Evolutionary conservation across 306 rosid species (phyloP), one percentile per base, ranked within the genome.

Genomic region (Pachyrhizus erosus): DNA sequence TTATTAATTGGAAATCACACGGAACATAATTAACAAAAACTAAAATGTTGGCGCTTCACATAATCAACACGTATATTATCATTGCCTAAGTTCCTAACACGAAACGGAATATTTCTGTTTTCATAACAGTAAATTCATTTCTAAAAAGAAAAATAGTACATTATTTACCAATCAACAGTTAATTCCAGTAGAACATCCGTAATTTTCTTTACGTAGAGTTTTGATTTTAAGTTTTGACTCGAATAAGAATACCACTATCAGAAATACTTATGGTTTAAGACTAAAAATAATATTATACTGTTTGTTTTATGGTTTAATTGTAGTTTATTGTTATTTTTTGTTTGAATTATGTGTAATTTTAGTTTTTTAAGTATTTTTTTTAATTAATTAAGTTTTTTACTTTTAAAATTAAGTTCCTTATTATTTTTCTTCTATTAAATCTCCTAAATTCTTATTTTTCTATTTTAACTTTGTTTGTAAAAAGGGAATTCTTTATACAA

Each of bases 21-120:
- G 49, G 58, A 83, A 39, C 62, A 21, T 34, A 9, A 40, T 37
- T 43, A 24, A 77, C 39, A 23, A 37, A 71, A 9, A 62, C 14
- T 58, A 2, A 27, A 76, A 20, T 27, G 75, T 46, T 85, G 85
- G 79, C 58, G 43, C 85, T 27, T 75, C 55, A 10, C 11, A 2
- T 58, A 18, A 69, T 21, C 0, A 29, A 80, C 88, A 70, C 82
- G 85, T 84, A 67, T 70, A 68, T 70, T 70, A 34, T 12, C 46
- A 13, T 52, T 14, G 24, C 43, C 58, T 12, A 20, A 40, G 9
- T 31, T 29, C 70, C 43, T 24, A 7, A 37, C 23, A 23, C 27
- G 2, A 66, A 33, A 34, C 71, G 13, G 48, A 18, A 66, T 34
- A 9, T 66, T 34, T 8, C 17, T 31, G 70, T 64, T 34, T 33